Evolutionary conservation across 169 alveolate genomes (phyloP).

Genomic region (Pseudocohnilembus persalinus): DNA sequence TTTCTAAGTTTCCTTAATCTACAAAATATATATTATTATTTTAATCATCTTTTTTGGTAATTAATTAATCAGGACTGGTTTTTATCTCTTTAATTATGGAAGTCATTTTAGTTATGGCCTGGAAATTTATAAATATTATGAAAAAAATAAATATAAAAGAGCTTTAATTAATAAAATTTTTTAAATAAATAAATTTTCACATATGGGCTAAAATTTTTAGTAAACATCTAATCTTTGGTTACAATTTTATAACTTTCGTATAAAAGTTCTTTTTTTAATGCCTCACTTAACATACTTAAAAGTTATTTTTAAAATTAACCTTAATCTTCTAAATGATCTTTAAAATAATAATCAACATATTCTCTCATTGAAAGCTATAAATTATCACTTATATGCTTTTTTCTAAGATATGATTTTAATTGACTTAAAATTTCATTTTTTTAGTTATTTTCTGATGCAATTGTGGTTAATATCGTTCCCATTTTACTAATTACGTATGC

Average conservation of each 20-base stretch:
- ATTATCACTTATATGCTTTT: neutral
- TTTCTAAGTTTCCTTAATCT: neutral
- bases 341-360: neutral
- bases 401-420: neutral
- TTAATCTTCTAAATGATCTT: neutral
- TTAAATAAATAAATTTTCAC: neutral
- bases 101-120: neutral
- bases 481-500: neutral
- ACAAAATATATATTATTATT: too few species aligned
- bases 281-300: neutral
- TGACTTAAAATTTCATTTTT: neutral
- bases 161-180: neutral
- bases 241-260: neutral
- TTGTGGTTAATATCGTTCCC: neutral
- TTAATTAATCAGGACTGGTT: neutral
- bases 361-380: neutral
- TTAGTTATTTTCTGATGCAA: neutral
- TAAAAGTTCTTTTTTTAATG: neutral
- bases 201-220: neutral
- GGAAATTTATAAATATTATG: too few species aligned
- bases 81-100: neutral
- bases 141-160: too few species aligned
- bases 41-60: neutral
- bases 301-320: neutral
- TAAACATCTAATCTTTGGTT: neutral